Conservation (phyloP, 2,329 filamentous ascomycete genomes). For the Monilinia fructigena region DNA sequence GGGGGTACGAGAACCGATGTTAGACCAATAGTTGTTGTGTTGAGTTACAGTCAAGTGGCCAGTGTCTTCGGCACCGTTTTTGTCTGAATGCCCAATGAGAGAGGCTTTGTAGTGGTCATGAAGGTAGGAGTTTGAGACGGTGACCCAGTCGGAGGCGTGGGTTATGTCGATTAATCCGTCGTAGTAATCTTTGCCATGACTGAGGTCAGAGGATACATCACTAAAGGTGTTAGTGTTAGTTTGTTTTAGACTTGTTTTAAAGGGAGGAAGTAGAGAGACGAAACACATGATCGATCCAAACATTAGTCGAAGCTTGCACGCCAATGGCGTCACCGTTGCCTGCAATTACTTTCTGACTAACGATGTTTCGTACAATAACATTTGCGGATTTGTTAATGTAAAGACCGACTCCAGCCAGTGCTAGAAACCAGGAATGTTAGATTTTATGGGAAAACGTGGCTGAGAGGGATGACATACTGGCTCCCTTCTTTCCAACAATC, state of each 20-base stretch:
- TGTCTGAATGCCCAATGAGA: constrained; percentile 38
- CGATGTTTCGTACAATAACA: constrained; percentile 58
- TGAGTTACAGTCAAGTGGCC: constrained; percentile 37
- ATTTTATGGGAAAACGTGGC: background rate
- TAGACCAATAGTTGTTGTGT: constrained; percentile 34
- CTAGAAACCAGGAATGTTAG: constrained; percentile 24
- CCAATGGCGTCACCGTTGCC: constrained; percentile 51
- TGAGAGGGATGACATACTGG: constrained; percentile 28
- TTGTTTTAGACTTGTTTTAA: background rate
- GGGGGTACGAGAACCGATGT: constrained; percentile 44
- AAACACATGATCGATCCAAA: constrained; percentile 41
- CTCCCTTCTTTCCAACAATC: constrained; percentile 42
- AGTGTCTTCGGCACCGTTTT: constrained; percentile 34
- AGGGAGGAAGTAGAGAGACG: background rate
- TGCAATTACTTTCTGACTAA: constrained; percentile 49
- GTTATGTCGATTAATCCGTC: constrained; percentile 48
- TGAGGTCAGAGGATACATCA: constrained; percentile 40
- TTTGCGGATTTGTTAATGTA: constrained; percentile 50
- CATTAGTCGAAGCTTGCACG: constrained; percentile 48
- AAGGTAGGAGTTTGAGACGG: constrained; percentile 46
- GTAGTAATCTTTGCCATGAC: constrained; percentile 45
- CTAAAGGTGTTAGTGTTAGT: constrained; percentile 17
- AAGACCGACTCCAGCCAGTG: constrained; percentile 48
- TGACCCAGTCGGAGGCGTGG: constrained; percentile 47
- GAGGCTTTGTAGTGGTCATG: constrained; percentile 44